A percentile compares a stretch with the other conserved stretches of the same genome.
Conservation (phyloP, 768 basidiomycete species). For the Paxillus ammoniavirescens region DNA sequence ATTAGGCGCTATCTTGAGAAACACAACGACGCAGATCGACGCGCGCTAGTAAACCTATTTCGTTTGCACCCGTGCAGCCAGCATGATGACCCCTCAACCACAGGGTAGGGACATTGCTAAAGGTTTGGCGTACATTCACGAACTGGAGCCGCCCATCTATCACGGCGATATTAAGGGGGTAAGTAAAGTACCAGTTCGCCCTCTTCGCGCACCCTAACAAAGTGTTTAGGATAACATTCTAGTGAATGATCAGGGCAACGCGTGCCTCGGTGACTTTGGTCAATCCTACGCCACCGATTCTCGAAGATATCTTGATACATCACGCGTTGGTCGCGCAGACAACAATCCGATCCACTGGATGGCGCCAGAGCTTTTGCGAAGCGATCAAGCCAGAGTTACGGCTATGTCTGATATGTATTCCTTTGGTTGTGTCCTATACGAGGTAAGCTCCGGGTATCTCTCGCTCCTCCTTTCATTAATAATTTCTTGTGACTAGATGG, state of each 20-base stretch:
- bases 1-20: conserved; percentile 8
- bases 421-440: conserved; percentile 30
- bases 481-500: conserved; percentile 11
- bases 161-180: conserved; percentile 44
- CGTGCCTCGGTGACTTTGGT: conserved; percentile 28
- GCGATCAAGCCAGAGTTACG: conserved; percentile 4
- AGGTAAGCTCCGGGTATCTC: conserved; percentile 15
- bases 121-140: conserved; percentile 25
- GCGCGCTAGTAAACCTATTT: conserved; percentile 4
- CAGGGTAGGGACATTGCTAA: conserved; percentile 17
- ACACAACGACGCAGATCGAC: background rate
- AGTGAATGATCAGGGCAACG: conserved; percentile 11
- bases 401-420: conserved; percentile 24
- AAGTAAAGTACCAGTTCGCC: conserved; percentile 5
- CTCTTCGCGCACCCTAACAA: background rate
- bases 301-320: conserved; percentile 21
- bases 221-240: conserved; percentile 23
- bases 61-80: background rate
- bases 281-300: conserved; percentile 25
- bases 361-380: conserved; percentile 25
- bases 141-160: conserved; percentile 27
- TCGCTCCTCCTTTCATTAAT: background rate
- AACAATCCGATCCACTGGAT: conserved; percentile 19
- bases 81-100: background rate
- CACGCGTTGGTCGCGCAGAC: conserved; percentile 13